Evolutionary conservation across 768 basidiomycete species (phyloP).

Genomic region (Calocera viscosa): DNA sequence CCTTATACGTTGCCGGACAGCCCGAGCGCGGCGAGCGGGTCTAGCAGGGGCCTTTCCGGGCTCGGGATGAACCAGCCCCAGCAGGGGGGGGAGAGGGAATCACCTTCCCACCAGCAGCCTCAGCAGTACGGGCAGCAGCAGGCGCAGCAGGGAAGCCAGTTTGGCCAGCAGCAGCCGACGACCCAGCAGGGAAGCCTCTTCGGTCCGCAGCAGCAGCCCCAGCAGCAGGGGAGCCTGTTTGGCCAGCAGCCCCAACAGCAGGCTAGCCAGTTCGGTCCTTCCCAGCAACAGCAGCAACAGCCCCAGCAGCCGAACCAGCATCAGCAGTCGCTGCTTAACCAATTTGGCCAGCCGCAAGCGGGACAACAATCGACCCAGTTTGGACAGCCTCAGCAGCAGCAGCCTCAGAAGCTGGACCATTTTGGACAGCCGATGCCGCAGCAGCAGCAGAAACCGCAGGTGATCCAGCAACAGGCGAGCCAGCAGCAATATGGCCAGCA

Average conservation of each 20-base stretch:
- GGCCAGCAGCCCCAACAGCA: too few species aligned
- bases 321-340: background rate
- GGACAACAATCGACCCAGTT: too few species aligned
- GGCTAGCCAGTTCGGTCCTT: background rate
- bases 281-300: too few species aligned
- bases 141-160: too few species aligned
- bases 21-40: background rate
- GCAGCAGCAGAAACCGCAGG: too few species aligned
- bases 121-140: too few species aligned
- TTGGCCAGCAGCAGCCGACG: background rate
- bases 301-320: background rate
- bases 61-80: background rate
- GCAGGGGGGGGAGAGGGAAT: background rate
- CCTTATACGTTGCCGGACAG: background rate
- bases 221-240: background rate
- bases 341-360: too few species aligned
- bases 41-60: background rate
- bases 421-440: background rate
- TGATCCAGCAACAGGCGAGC: background rate
- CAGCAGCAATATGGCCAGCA: slow-evolving; percentile 19
- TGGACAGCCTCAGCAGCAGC: background rate
- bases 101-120: background rate
- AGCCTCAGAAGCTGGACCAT: too few species aligned
- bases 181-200: too few species aligned
- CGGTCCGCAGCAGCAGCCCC: background rate